These are phyloP conservation scores for Chenopodium formosanum DNA, from an alignment of 148 eudicot species.

Conservation along the genomic window DNA sequence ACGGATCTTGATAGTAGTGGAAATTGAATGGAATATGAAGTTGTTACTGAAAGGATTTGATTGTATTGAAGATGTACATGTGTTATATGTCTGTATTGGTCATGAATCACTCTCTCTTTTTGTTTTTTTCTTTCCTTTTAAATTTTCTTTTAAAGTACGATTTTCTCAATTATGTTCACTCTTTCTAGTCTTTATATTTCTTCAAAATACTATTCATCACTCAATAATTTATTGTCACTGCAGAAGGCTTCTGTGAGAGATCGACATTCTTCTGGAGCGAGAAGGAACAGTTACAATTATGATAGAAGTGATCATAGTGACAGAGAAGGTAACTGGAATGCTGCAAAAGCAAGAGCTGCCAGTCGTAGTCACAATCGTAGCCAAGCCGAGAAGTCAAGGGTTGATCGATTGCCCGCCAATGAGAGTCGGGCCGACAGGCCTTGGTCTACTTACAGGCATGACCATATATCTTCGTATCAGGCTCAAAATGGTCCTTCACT, in stretches of 20 bases:
- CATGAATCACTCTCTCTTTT: not conserved
- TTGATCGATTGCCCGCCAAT: constrained; percentile 36
- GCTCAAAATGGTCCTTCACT: constrained; percentile 55
- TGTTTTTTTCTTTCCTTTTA: too few relatives aligned
- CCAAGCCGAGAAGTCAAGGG: constrained; percentile 64
- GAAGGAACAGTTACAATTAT: constrained; percentile 62
- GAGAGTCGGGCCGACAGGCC: constrained; percentile 58
- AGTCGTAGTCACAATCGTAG: constrained; percentile 51
- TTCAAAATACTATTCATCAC: not conserved
- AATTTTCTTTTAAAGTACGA: too few relatives aligned
- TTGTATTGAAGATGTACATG: not conserved
- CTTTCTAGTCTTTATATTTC: too few relatives aligned
- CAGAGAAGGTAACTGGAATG: constrained; percentile 77
- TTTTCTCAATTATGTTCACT: not conserved
- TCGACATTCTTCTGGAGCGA: constrained; percentile 58
- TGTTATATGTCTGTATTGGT: not conserved
- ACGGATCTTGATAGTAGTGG: not conserved
- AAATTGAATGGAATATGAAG: not conserved
- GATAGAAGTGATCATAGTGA: constrained; percentile 73
- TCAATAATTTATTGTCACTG: not conserved
- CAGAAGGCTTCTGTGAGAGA: constrained; percentile 71
- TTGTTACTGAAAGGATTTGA: not conserved
- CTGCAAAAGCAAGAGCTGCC: constrained; percentile 57
- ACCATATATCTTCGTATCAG: constrained; percentile 45
- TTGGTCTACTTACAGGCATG: constrained; percentile 55